phyloP scores from a whole-genome alignment of 169 alveolate genomes.

The Eimeria necatrix region DNA sequence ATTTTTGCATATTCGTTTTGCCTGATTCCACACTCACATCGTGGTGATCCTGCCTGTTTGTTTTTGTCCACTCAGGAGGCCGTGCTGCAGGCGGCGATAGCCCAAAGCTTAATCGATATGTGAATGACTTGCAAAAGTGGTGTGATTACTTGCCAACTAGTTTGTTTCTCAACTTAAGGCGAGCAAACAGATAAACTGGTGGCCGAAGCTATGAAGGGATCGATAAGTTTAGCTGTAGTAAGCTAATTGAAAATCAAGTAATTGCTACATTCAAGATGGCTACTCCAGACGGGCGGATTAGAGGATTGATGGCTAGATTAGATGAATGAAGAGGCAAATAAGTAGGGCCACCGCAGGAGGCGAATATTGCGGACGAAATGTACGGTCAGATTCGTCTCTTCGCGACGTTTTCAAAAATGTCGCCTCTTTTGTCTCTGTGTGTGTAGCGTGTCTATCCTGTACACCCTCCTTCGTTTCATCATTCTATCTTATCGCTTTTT shows the following conservation, averaged over 20 bases:
- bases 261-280: too few relatives aligned
- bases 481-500: too few relatives aligned
- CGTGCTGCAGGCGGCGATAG: constrained; percentile 29
- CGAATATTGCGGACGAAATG: background rate
- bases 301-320: too few relatives aligned
- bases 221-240: background rate
- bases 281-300: too few relatives aligned
- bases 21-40: too few relatives aligned
- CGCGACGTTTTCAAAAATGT: background rate
- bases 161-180: background rate
- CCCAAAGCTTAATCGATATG: background rate
- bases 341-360: too few relatives aligned
- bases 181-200: background rate
- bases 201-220: background rate
- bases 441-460: too few relatives aligned
- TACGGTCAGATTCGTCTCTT: background rate
- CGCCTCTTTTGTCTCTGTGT: too few relatives aligned
- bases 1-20: too few relatives aligned
- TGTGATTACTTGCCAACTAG: background rate
- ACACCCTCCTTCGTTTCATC: too few relatives aligned
- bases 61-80: background rate
- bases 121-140: background rate
- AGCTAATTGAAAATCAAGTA: too few relatives aligned
- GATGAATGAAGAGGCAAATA: too few relatives aligned
- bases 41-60: background rate